Evolutionary conservation across 768 basidiomycete genomes (phyloP).

Genomic region (Amanita fuliginea): DNA sequence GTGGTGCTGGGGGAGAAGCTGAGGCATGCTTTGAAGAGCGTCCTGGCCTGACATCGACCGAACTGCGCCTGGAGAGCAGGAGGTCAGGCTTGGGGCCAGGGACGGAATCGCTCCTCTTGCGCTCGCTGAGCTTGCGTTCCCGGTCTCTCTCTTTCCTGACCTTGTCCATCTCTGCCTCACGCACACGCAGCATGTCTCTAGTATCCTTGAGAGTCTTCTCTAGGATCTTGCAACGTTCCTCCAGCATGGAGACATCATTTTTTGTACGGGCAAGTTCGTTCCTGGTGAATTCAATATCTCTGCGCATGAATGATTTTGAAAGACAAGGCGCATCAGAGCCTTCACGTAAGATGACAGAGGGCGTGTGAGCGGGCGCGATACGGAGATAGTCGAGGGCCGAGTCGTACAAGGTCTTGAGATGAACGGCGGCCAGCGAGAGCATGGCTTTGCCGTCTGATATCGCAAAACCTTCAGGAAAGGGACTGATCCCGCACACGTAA

Average conservation of each 20-base stretch:
- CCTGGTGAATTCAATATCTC: constrained; percentile 47
- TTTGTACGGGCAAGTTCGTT: constrained; percentile 44
- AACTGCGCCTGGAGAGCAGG: not conserved
- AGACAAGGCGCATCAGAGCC: constrained; percentile 36
- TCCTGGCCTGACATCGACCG: not conserved
- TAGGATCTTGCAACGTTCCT: constrained; percentile 52
- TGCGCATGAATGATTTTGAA: constrained; percentile 34
- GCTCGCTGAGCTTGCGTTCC: constrained; percentile 21
- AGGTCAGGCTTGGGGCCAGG: not conserved
- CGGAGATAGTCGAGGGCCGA: constrained; percentile 51
- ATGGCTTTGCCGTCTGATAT: constrained; percentile 12
- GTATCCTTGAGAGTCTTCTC: constrained; percentile 58
- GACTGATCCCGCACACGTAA: constrained; percentile 4
- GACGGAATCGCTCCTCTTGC: constrained; percentile 15
- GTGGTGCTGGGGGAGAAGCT: constrained; percentile 10
- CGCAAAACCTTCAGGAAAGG: constrained; percentile 2
- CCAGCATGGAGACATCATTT: constrained; percentile 40
- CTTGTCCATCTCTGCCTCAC: constrained; percentile 51
- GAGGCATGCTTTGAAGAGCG: constrained; percentile 1
- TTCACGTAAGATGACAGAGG: constrained; percentile 34
- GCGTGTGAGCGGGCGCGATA: constrained; percentile 19
- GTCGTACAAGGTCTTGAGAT: constrained; percentile 36
- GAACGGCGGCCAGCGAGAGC: constrained; percentile 16
- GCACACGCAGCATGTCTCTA: constrained; percentile 41
- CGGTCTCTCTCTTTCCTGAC: constrained; percentile 29